A percentile compares a stretch with the other conserved stretches of the same genome.
Evolutionary conservation across 108 stramenopile species (phyloP).

Genomic region (Stephanodiscus minutulus): DNA sequence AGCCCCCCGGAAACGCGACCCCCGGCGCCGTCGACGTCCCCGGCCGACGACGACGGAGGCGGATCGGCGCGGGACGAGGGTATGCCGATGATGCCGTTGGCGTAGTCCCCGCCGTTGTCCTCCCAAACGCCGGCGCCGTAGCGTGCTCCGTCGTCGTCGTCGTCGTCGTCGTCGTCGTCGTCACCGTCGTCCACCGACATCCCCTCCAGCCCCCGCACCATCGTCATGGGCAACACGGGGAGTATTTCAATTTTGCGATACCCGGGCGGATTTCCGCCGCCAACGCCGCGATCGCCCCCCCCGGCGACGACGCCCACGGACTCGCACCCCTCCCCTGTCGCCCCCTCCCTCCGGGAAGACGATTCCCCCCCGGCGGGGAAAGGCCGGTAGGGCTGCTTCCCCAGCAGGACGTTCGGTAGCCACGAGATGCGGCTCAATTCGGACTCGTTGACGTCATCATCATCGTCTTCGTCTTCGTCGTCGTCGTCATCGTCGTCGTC

Average conservation of each 20-base stretch:
- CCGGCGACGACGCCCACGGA: background rate
- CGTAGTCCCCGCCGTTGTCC: constrained; percentile 7
- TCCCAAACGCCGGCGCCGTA: constrained; percentile 27
- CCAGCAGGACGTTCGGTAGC: constrained; percentile 33
- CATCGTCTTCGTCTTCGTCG: constrained; percentile 18
- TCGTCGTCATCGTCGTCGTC: too few species aligned
- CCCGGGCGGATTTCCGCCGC: background rate
- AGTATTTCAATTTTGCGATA: constrained; percentile 17
- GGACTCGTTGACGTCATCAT: constrained; percentile 13
- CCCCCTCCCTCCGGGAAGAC: too few species aligned
- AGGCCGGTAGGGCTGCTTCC: constrained; percentile 8
- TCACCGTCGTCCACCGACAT: background rate
- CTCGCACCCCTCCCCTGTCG: too few species aligned
- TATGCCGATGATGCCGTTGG: too few species aligned
- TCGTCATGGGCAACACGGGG: constrained; percentile 37
- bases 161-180: background rate
- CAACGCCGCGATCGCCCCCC: background rate
- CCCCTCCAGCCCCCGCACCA: constrained; percentile 32
- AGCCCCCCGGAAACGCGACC: background rate
- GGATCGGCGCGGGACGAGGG: too few species aligned
- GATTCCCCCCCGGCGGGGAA: background rate
- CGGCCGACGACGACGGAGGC: too few species aligned
- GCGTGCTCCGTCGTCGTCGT: background rate
- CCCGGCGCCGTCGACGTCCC: background rate
- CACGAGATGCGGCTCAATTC: constrained; percentile 31